Base-by-base conservation (phyloP, 495 filamentous ascomycete species). In the Chaetomium tenue region DNA sequence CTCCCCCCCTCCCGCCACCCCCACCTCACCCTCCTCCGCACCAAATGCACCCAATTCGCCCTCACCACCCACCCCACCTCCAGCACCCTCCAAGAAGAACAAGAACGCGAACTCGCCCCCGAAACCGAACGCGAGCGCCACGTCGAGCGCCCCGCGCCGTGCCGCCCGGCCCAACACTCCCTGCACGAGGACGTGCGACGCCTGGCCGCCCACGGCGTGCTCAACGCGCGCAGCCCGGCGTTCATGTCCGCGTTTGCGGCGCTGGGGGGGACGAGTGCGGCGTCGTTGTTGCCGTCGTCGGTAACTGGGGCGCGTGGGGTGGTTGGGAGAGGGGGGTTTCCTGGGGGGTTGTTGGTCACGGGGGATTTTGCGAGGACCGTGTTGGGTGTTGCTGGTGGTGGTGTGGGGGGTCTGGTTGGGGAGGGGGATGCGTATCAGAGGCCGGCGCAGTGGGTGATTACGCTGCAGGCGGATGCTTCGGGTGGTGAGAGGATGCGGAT, bases 21-120 rank as follows among this genome's bases (percentile, higher is more conserved):
- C 3, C 79, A 89, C 59, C 88, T 89, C 68, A 46, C 69, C 11
- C 64, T 69, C 11, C 56, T 84, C 3, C 86, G 83, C 63, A 63
- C 70, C 0, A 85, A 83, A 63, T 81, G 83, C 7, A 70, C 80
- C 5, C 72, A 73, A n/a, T 70, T 67, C 40, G 44, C 69, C 30
- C 58, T 70, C 44, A 42, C 46, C 46, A 2, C 22, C 20, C 46
- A 20, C 18, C 18, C 18, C 20, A 5, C n/a, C 8, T 20, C n/a
- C 5, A 15, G 46, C 16, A 7, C 22, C 63, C 74, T 89, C 3
- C 77, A 88, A 16, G 87, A 92, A 70, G 88, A 91, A 66, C 87
- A 90, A 58, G 89, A 91, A 70, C 79, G 88, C 0, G 87, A 92
- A 66, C 76, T 91, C 0, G 79, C 83, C 0, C 84, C 83, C 2